phyloP scores from a whole-genome alignment of 2,329 filamentous ascomycete species.

The Colletotrichum sp. region DNA sequence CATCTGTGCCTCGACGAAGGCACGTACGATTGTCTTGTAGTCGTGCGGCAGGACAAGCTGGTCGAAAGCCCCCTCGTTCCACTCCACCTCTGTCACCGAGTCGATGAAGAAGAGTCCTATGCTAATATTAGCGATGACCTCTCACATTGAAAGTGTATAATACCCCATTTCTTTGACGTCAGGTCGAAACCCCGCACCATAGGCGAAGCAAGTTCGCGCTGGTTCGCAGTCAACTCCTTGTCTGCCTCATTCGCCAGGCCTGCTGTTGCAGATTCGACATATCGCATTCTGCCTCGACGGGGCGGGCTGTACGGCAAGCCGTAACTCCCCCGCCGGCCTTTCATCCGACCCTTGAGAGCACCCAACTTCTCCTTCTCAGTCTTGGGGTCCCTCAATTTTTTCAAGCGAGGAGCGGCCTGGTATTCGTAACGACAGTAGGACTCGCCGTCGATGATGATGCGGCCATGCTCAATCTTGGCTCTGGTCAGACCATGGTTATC shows the following conservation, averaged over 20 bases:
- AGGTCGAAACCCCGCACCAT: neutral
- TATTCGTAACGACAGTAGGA: neutral
- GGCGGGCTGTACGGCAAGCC: neutral
- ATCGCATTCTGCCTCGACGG: neutral
- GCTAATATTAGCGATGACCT: neutral
- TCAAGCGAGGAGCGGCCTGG: neutral
- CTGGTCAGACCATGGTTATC: neutral
- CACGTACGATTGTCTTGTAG: neutral
- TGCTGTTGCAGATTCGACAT: neutral
- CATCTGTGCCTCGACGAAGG: neutral
- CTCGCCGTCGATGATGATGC: neutral
- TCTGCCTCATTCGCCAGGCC: neutral
- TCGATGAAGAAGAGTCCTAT: neutral
- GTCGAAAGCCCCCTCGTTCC: neutral
- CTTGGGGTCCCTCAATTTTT: neutral
- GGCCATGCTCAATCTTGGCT: neutral
- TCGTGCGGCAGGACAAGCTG: neutral
- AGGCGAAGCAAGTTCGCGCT: neutral
- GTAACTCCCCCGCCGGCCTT: neutral
- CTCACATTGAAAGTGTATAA: fast-evolving
- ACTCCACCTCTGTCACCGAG: neutral
- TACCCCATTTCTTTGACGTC: neutral
- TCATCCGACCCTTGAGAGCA: neutral
- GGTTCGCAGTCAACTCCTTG: neutral
- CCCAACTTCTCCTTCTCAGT: neutral